phyloP scores from a whole-genome alignment of 163 green algal genomes.

The Scenedesmus sp. region DNA sequence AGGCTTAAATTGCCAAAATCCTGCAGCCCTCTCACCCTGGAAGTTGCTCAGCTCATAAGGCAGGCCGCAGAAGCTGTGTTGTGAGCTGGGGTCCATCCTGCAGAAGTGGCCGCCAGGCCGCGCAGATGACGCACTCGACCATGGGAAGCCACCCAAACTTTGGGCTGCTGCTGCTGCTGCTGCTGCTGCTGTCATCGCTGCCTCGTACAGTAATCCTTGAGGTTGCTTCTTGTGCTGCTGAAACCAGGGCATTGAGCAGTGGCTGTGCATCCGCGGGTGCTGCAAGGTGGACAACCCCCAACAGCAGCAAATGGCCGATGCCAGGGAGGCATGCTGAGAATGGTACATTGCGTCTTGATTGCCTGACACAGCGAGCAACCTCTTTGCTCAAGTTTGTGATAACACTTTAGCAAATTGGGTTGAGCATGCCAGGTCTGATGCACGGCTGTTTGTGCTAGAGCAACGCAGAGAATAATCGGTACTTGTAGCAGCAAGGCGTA shows the following conservation, averaged over 20 bases:
- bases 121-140: not conserved
- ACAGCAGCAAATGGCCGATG: not conserved
- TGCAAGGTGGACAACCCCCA: no score
- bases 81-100: constrained; percentile 59
- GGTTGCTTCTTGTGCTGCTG: not conserved
- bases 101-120: constrained; percentile 33
- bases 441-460: not conserved
- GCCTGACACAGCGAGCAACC: not conserved
- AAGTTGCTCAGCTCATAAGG: constrained; percentile 76
- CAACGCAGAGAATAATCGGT: not conserved
- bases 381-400: not conserved
- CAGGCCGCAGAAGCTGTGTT: constrained; percentile 66
- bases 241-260: not conserved
- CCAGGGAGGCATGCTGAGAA: not conserved
- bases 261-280: not conserved
- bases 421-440: not conserved
- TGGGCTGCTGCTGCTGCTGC: constrained; percentile 1
- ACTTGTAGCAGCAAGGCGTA: not conserved
- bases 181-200: constrained; percentile 13
- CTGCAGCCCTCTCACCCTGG: constrained; percentile 56
- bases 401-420: not conserved
- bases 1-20: no score
- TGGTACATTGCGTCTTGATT: not conserved
- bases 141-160: not conserved
- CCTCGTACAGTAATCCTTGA: not conserved